These are phyloP conservation scores for Zygoascus sp. DNA, from an alignment of 1,139 yeast genomes.

Conservation along the genomic window DNA sequence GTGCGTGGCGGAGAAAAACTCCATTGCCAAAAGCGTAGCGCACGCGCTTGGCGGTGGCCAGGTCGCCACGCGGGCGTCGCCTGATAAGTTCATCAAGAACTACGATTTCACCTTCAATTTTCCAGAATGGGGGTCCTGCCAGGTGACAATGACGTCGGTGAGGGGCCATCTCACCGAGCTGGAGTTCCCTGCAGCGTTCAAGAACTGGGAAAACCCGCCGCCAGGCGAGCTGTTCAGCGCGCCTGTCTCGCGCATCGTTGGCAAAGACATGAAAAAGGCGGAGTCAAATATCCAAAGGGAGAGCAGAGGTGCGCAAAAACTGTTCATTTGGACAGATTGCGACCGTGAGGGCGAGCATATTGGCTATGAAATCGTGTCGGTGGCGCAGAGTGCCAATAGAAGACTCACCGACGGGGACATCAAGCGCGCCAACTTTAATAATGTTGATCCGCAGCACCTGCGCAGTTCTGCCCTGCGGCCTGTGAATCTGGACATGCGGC, in stretches of 20 bases:
- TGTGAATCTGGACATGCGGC: constrained; percentile 54
- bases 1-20: constrained; percentile 97
- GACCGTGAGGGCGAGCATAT: constrained; percentile 97
- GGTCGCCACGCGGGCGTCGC: constrained; percentile 28
- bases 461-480: constrained; percentile 72
- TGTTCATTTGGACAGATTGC: constrained; percentile 98
- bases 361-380: constrained; percentile 75
- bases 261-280: constrained; percentile 43
- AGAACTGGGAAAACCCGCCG: constrained; percentile 60
- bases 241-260: constrained; percentile 47
- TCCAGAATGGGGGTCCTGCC: constrained; percentile 58
- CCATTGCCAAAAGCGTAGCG: constrained; percentile 86
- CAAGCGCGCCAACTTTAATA: constrained; percentile 80
- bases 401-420: constrained; percentile 45
- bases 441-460: constrained; percentile 73
- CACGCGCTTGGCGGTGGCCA: constrained; percentile 70
- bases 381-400: constrained; percentile 57
- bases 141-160: constrained; percentile 89
- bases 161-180: constrained; percentile 71
- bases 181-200: constrained; percentile 57
- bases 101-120: constrained; percentile 71
- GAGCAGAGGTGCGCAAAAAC: constrained; percentile 52
- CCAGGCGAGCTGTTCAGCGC: constrained; percentile 70
- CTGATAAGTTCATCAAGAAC: constrained; percentile 65
- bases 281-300: constrained; percentile 68